Evolutionary conservation across 106 monocot species (phyloP), one percentile per base, ranked within the genome.

Genomic region (Dendrobium huoshanense): DNA sequence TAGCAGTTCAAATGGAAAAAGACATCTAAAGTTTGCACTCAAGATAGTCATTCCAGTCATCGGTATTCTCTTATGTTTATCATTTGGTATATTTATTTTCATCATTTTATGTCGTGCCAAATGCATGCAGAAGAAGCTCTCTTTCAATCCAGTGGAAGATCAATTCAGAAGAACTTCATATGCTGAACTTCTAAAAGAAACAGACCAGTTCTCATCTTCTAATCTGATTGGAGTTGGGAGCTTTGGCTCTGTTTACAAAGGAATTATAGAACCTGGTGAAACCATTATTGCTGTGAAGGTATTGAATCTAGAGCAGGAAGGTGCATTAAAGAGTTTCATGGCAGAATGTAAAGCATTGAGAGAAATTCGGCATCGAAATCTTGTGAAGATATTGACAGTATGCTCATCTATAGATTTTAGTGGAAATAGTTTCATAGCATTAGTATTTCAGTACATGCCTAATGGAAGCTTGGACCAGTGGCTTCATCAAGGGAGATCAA

Each of bases 261-360:
- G 77, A 58, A 70, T 77, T 19, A 77, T 82, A 64, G 22, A 77
- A 22, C 45, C 76, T 77, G 82, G 33, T n/a, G 16, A 75, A 31
- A 41, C 25, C 1, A 16, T n/a, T 2, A 73, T 83, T 15, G 83
- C 83, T 16, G 24, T 83, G 20, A 83, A 83, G 78, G 77, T 83
- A 15, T 31, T 83, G 31, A 51, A 84, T 37, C 55, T 79, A 11
- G 22, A 75, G 15, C 56, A 5, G 24, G 41, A 45, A 19, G 74
- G 73, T 2, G 78, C 72, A 20, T 56, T 24, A 2, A 73, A n/a
- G 44, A 75, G 75, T 16, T 75, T 81, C 72, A 72, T 48, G 72
- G 73, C 75, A 2, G 81, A 81, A 45, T 81, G 81, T 16, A 7
- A 73, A 43, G 59, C 58, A 4, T 40, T 81, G 7, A 56, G 44